Conservation (phyloP, 148 eudicot genomes). For the Nepenthes gracilis region DNA sequence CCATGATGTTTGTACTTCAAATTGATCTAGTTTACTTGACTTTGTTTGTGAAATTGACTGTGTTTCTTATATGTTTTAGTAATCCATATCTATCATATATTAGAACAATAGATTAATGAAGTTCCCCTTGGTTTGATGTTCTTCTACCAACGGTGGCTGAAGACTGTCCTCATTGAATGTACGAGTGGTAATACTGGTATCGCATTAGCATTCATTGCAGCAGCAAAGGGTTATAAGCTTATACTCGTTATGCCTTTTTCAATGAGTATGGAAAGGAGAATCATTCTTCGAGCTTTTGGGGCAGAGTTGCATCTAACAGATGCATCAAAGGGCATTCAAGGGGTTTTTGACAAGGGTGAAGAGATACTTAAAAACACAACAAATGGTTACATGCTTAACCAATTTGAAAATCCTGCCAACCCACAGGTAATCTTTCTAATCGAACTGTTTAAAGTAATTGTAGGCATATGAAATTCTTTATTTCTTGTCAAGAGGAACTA, state of each 20-base stretch:
- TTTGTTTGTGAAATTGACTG: background rate
- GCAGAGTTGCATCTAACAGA: constrained; percentile 58
- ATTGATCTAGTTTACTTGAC: background rate
- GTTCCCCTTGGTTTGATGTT: background rate
- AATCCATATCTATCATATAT: background rate
- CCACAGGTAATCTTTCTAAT: constrained; percentile 38
- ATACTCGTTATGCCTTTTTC: constrained; percentile 53
- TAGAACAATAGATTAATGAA: background rate
- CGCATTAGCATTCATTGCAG: constrained; percentile 81
- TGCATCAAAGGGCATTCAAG: constrained; percentile 38
- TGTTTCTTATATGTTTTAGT: background rate
- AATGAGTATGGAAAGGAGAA: constrained; percentile 60
- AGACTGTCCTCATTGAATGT: constrained; percentile 70
- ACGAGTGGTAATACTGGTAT: constrained; percentile 91
- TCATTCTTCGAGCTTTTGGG: constrained; percentile 61
- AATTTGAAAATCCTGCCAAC: constrained; percentile 74
- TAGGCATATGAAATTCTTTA: background rate
- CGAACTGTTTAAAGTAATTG: constrained; percentile 1
- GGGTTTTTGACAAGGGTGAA: constrained; percentile 26
- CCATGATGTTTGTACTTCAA: background rate
- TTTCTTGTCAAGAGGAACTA: too few relatives aligned
- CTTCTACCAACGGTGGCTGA: constrained; percentile 9
- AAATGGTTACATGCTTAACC: constrained; percentile 39
- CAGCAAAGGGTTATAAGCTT: constrained; percentile 71
- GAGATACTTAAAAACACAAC: constrained; percentile 65